A percentile compares a stretch with the other conserved stretches of the same genome.
phyloP scores from a whole-genome alignment of 139 green algal genomes.

The Tetradesmus obliquus region DNA sequence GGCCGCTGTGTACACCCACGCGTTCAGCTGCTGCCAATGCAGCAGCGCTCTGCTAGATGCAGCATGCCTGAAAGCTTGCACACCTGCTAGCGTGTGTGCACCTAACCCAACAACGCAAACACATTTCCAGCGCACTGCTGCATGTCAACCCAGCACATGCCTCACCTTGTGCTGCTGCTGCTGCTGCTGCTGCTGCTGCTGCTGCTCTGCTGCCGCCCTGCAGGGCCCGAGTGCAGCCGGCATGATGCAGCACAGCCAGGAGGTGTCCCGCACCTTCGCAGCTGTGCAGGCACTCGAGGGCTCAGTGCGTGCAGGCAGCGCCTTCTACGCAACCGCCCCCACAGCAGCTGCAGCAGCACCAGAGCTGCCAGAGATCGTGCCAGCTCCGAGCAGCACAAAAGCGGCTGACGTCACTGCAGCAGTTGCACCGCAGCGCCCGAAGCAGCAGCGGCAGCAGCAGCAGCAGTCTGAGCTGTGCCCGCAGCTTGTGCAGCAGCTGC shows the following conservation, averaged over 20 bases:
- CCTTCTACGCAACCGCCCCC: background rate
- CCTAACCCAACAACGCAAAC: too few species aligned
- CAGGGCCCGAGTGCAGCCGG: background rate
- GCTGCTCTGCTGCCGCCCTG: background rate
- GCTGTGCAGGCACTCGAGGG: slow-evolving; percentile 39
- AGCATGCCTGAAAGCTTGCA: background rate
- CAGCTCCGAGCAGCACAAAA: background rate
- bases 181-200: background rate
- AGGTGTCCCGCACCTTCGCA: slow-evolving; percentile 15
- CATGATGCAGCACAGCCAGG: background rate
- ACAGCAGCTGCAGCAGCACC: slow-evolving; percentile 3
- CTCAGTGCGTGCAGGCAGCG: slow-evolving; percentile 36
- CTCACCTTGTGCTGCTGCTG: too few species aligned
- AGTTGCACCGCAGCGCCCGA: background rate
- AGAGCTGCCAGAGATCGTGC: background rate
- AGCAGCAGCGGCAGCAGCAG: slow-evolving; percentile 5
- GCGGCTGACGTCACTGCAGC: background rate
- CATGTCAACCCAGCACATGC: background rate
- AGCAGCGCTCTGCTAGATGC: background rate
- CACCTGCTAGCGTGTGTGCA: background rate
- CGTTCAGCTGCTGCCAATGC: too few species aligned
- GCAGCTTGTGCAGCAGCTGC: background rate
- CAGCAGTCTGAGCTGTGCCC: slow-evolving; percentile 31
- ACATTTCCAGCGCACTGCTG: background rate
- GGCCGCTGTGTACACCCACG: too few species aligned